phyloP scores from a whole-genome alignment of 495 filamentous ascomycete genomes.

The Pseudevernia furfuracea region DNA sequence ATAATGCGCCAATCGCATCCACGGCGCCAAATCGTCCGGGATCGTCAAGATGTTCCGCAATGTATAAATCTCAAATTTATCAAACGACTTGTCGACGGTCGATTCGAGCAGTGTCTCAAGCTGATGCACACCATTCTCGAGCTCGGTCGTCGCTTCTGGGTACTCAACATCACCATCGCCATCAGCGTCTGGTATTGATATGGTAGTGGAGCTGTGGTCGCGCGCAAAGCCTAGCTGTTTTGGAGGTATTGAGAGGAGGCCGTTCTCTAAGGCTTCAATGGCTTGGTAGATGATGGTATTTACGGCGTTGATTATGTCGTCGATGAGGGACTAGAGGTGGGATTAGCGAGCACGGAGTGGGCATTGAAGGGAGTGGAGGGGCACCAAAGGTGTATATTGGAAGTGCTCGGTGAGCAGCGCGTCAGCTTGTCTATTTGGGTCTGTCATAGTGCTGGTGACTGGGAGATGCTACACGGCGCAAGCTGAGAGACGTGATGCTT shows the following conservation, averaged over 20 bases:
- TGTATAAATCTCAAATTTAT: slow-evolving; percentile 74
- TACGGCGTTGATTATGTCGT: slow-evolving; percentile 94
- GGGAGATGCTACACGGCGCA: slow-evolving; percentile 3
- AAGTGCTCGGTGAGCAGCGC: slow-evolving; percentile 87
- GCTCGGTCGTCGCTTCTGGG: slow-evolving; percentile 62
- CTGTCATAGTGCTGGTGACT: slow-evolving; percentile 13
- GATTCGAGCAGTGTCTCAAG: slow-evolving; percentile 87
- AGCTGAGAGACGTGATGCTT: slow-evolving; percentile 6
- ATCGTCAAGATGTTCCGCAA: slow-evolving; percentile 83
- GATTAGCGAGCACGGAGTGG: slow-evolving; percentile 24
- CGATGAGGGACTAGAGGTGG: slow-evolving; percentile 66
- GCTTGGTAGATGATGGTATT: slow-evolving; percentile 84
- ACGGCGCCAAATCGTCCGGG: slow-evolving; percentile 60
- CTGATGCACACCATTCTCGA: slow-evolving; percentile 85
- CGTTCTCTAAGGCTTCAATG: slow-evolving; percentile 73
- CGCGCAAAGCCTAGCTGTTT: slow-evolving; percentile 63
- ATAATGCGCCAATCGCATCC: slow-evolving; percentile 81
- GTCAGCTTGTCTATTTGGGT: slow-evolving; percentile 18
- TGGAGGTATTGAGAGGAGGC: slow-evolving; percentile 63
- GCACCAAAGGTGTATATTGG: slow-evolving; percentile 83
- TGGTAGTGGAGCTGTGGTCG: slow-evolving; percentile 34
- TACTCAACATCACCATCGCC: slow-evolving; percentile 46
- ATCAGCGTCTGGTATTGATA: slow-evolving; percentile 44
- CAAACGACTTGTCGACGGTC: slow-evolving; percentile 70
- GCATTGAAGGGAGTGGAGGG: slow-evolving; percentile 28